Evolutionary conservation across 139 green algal species (phyloP), one percentile per base, ranked within the genome.

Genomic region (Deuterostichococcus epilithicus): DNA sequence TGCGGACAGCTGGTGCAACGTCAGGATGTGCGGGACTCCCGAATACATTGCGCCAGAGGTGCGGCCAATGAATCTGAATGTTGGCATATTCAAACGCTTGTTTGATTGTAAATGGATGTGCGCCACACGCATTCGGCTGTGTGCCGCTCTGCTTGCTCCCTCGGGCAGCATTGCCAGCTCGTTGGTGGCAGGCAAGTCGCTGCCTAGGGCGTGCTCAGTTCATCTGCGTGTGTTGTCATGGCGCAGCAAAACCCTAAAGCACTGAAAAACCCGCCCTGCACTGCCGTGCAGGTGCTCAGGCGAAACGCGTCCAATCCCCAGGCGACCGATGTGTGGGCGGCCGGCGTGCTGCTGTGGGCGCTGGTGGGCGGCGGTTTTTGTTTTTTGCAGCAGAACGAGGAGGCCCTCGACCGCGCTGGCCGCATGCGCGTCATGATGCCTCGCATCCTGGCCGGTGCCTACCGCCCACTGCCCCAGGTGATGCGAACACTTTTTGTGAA

Each of bases 351-450:
- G 78, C 75, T 91, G 15, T 89, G 88, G 34, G 87, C 85, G 32
- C 85, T 89, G 84, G 86, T 95, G 58, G 75, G 90, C 3, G 91
- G 91, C 42, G 85, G 86, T 68, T 96, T 94, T 76, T 88, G 88
- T 18, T 94, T 63, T 20, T 28, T 63, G 52, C 8, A 28, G 52
- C 52, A 13, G 3, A 20, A 63, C 18, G 52, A 63, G 52, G 52
- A 63, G 52, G 18, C 18, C 10, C 52, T 63, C 13, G 18, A 28
- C 52, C 8, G 52, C 10, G 28, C 18, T 3, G 52, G 28, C 52
- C 52, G 52, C 52, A 63, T 63, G 18, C 52, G 52, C 52, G 52
- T 28, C 10, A 63, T 63, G 52, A 20, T 20, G 13, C 52, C 52
- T 3, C 52, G 52, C 52, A 63, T 63, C 52, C 18, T 63, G 52